Evolutionary conservation across 179 eudicot species (phyloP), one percentile per base, ranked within the genome.

Genomic region (Camellia oleifera): DNA sequence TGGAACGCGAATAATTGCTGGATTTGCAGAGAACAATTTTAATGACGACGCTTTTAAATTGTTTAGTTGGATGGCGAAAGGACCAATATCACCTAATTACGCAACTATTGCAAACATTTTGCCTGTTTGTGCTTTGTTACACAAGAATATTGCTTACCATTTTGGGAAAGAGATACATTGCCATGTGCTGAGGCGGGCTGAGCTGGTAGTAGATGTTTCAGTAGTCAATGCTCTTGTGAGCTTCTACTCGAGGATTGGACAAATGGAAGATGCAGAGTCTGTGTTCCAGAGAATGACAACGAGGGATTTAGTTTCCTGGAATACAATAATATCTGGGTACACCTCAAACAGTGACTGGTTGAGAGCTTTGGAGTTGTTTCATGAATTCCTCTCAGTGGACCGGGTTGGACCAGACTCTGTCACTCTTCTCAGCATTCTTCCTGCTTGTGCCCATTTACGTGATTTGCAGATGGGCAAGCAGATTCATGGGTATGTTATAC

Each of bases 1-100:
- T 92, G 94, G 91, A 92, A 92, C 82, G 94, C 93, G 3, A 78
- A 78, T 86, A 42, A 89, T 93, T 83, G 84, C 92, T 62, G 95
- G 97, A 75, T 87, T 87, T 80, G 74, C 84, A 2, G 91, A 90
- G 81, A 89, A 90, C 82, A 85, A 86, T 63, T 82, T 88, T 26
- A 60, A 82, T 23, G 61, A 64, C 68, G 86, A 88, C 65, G 97
- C 92, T 15, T 87, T 87, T 82, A 60, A 68, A 10, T n/a, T 84
- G 53, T 93, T 93, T 73, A 82, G 86, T 60, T 61, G 62, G 75
- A 93, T 93, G 97, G 71, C 90, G 63, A 48, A 76, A 79, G 92
- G 81, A n/a, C 46, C 83, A n/a, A 53, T 79, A 58, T 10, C 63
- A 72, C 95, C 95, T 72, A 93, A 93, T 77, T 82, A 91, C 80